phyloP scores from a whole-genome alignment of 257 asterid genomes.

The Ophiorrhiza pumila region DNA sequence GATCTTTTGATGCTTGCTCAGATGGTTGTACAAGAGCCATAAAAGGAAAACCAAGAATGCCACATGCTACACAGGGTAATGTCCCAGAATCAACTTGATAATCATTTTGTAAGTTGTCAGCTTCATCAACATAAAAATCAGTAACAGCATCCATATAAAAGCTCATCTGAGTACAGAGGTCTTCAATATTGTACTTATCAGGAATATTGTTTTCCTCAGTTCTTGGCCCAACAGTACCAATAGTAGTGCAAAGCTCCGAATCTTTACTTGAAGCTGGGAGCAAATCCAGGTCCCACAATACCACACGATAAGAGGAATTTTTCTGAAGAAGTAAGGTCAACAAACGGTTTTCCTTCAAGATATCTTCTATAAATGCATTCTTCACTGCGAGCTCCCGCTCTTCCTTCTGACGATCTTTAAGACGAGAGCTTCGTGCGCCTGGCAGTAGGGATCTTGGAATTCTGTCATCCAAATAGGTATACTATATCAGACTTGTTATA shows the following conservation, averaged over 20 bases:
- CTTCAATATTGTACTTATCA: constrained; percentile 27
- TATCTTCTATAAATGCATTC: constrained; percentile 82
- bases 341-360: constrained; percentile 63
- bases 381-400: constrained; percentile 84
- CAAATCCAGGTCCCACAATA: constrained; percentile 71
- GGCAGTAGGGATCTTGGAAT: constrained; percentile 91
- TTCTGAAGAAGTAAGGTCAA: constrained; percentile 56
- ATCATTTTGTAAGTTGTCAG: constrained; percentile 60
- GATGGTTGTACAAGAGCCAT: constrained; percentile 93
- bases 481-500: constrained; percentile 23
- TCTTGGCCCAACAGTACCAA: constrained; percentile 27
- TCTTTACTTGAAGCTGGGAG: constrained; percentile 67
- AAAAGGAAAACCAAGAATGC: constrained; percentile 96
- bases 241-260: constrained; percentile 40
- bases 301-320: constrained; percentile 50
- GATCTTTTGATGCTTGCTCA: constrained; percentile 42
- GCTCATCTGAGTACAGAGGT: constrained; percentile 48
- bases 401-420: constrained; percentile 83
- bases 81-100: constrained; percentile 90
- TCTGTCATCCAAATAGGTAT: constrained; percentile 50
- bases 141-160: constrained; percentile 44
- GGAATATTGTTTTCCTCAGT: constrained; percentile 38
- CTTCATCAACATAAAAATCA: constrained; percentile 62
- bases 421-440: constrained; percentile 88
- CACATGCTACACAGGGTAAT: constrained; percentile 94